phyloP scores from a whole-genome alignment of 2,329 filamentous ascomycete genomes.

The Stagonosporopsis tanaceti region DNA sequence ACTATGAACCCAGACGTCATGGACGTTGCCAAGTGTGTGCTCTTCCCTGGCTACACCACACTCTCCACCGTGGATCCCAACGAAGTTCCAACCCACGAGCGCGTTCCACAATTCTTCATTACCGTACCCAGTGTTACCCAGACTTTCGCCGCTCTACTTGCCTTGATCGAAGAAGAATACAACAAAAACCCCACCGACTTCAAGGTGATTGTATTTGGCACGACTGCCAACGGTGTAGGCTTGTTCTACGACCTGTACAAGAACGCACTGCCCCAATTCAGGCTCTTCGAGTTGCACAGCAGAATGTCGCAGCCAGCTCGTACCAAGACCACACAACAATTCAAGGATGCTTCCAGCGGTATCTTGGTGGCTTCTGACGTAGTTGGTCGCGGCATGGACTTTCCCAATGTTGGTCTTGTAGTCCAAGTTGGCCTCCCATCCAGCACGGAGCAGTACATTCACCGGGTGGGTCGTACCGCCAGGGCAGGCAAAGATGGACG shows the following conservation, averaged over 20 bases:
- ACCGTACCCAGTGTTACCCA: slow-evolving; percentile 54
- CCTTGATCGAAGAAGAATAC: slow-evolving; percentile 56
- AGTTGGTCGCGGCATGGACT: slow-evolving; percentile 61
- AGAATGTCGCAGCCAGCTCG: slow-evolving; percentile 54
- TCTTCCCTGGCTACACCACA: slow-evolving; percentile 52
- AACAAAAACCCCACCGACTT: slow-evolving; percentile 49
- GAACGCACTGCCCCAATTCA: slow-evolving; percentile 43
- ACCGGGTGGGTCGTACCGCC: slow-evolving; percentile 55
- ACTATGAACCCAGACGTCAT: slow-evolving; percentile 56
- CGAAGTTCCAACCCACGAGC: slow-evolving; percentile 56
- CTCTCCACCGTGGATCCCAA: slow-evolving; percentile 56
- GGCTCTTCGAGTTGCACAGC: slow-evolving; percentile 54
- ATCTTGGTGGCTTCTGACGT: slow-evolving; percentile 61
- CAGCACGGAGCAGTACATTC: slow-evolving; percentile 57
- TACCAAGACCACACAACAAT: slow-evolving; percentile 55
- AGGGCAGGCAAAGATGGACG: slow-evolving; percentile 58
- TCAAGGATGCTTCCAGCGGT: slow-evolving; percentile 55
- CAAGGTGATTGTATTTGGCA: slow-evolving; percentile 58
- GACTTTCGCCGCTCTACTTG: slow-evolving; percentile 56
- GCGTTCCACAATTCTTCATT: slow-evolving; percentile 59
- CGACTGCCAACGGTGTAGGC: slow-evolving; percentile 56
- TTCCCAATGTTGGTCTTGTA: slow-evolving; percentile 59
- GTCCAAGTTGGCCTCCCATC: slow-evolving; percentile 60
- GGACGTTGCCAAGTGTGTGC: slow-evolving; percentile 55
- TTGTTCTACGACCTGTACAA: slow-evolving; percentile 53